A percentile compares a stretch with the other conserved stretches of the same genome.
Evolutionary conservation across 345 rosid genomes (phyloP).

Genomic region (Sapria himalayana): DNA sequence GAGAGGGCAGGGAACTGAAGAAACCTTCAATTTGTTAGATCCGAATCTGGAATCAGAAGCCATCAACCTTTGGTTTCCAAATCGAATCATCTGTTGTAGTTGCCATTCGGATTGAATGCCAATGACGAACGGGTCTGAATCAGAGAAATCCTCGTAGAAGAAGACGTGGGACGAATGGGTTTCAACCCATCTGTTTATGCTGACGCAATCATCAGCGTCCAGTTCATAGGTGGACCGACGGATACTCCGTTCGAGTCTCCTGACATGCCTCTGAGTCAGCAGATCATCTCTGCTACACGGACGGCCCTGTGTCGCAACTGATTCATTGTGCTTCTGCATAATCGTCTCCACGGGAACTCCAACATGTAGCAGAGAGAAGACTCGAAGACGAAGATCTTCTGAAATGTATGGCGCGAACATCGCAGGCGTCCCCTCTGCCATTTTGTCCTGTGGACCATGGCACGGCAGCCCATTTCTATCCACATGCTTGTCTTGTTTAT

Average conservation of each 20-base stretch:
- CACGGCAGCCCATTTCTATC: slow-evolving; percentile 84
- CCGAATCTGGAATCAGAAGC: slow-evolving; percentile 90
- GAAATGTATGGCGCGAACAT: slow-evolving; percentile 98
- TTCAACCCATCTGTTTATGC: slow-evolving; percentile 74
- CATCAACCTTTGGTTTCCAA: slow-evolving; percentile 65
- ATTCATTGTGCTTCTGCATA: slow-evolving; percentile 86
- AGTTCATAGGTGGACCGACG: slow-evolving; percentile 64
- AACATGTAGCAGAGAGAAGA: slow-evolving; percentile 57
- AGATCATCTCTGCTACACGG: slow-evolving; percentile 76
- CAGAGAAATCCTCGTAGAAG: slow-evolving; percentile 57
- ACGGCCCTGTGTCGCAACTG: slow-evolving; percentile 85
- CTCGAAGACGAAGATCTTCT: slow-evolving; percentile 85
- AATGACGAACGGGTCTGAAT: slow-evolving; percentile 50
- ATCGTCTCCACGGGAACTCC: slow-evolving; percentile 94
- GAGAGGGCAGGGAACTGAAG: slow-evolving; percentile 1
- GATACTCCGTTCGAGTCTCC: slow-evolving; percentile 82
- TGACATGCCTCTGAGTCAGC: slow-evolving; percentile 74
- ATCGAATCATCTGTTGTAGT: slow-evolving; percentile 88
- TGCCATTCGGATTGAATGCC: slow-evolving; percentile 98
- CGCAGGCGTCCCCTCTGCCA: slow-evolving; percentile 86
- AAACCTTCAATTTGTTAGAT: slow-evolving; percentile 75
- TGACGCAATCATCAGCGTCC: slow-evolving; percentile 58
- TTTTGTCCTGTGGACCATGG: slow-evolving; percentile 88
- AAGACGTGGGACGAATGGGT: slow-evolving; percentile 56
- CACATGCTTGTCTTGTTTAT: slow-evolving; percentile 70